phyloP scores from a whole-genome alignment of 2,329 filamentous ascomycete species.

The Neoascochyta sp. region DNA sequence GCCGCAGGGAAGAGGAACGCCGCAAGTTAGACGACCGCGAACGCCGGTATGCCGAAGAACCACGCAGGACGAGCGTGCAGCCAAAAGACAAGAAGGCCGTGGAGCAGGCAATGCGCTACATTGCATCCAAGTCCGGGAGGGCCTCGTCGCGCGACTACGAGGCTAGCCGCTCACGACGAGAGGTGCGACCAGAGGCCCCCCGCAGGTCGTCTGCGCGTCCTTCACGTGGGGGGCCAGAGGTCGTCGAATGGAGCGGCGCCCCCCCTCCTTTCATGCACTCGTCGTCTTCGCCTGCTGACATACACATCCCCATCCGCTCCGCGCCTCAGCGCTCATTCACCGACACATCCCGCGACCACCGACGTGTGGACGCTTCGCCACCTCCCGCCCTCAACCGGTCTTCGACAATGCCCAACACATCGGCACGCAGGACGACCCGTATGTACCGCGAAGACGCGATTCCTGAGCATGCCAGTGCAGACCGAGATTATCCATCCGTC shows the following conservation, averaged over 20 bases:
- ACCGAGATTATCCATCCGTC: conserved; percentile 21
- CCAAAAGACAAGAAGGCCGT: conserved; percentile 7
- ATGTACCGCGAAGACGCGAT: conserved; percentile 26
- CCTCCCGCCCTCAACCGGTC: conserved; percentile 40
- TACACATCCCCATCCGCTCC: conserved; percentile 21
- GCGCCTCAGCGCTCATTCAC: conserved; percentile 33
- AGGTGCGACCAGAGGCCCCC: conserved; percentile 24
- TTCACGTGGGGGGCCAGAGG: conserved; percentile 28
- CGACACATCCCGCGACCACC: conserved; percentile 18
- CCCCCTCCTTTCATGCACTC: conserved; percentile 40
- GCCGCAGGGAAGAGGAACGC: conserved; percentile 10
- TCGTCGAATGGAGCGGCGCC: conserved; percentile 34
- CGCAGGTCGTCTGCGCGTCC: conserved; percentile 36
- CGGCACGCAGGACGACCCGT: conserved; percentile 26
- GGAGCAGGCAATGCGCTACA: conserved; percentile 30
- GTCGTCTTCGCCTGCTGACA: conserved; percentile 34
- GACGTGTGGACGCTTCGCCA: conserved; percentile 31
- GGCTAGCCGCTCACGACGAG: conserved; percentile 23
- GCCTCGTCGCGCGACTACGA: conserved; percentile 34
- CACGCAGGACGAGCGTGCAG: conserved; percentile 26
- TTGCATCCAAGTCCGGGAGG: conserved; percentile 22
- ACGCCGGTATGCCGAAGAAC: conserved; percentile 15
- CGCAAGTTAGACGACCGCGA: conserved; percentile 24
- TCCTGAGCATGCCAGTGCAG: conserved; percentile 23
- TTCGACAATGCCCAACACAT: conserved; percentile 42